Conservation (phyloP, 2,329 filamentous ascomycete species). For the Aspergillus fischeri region DNA sequence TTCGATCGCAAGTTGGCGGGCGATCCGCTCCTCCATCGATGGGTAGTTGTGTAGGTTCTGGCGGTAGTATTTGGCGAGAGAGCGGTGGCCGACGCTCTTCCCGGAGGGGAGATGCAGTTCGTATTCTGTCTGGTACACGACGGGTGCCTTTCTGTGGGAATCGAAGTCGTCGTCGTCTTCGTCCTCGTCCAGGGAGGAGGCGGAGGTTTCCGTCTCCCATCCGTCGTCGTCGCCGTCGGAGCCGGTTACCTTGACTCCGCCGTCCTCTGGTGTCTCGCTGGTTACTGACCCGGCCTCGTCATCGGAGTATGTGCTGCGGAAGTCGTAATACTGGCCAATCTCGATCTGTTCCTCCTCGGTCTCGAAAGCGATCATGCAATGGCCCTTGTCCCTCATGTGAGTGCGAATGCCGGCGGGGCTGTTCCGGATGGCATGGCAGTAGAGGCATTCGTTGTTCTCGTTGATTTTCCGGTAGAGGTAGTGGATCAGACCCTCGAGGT, state of each 20-base stretch:
- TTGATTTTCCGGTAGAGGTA: constrained; percentile 77
- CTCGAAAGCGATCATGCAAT: constrained; percentile 93
- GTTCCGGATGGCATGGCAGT: constrained; percentile 77
- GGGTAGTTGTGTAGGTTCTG: constrained; percentile 89
- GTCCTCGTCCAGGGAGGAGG: constrained; percentile 81
- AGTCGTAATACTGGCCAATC: constrained; percentile 96
- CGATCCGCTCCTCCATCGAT: constrained; percentile 68
- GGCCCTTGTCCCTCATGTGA: constrained; percentile 94
- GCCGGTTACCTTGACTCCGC: constrained; percentile 62
- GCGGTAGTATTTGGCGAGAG: constrained; percentile 79
- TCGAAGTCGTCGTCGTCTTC: constrained; percentile 71
- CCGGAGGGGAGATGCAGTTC: constrained; percentile 91
- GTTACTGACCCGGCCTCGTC: constrained; percentile 55
- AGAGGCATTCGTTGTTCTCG: constrained; percentile 77
- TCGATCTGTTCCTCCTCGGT: constrained; percentile 87
- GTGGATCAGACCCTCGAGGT: constrained; percentile 74
- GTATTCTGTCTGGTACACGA: constrained; percentile 85
- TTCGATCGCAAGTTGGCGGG: constrained; percentile 58
- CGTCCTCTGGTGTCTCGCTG: constrained; percentile 35
- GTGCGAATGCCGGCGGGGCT: constrained; percentile 80
- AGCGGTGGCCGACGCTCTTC: constrained; percentile 83
- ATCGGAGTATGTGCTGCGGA: constrained; percentile 91
- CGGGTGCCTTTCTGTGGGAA: constrained; percentile 67
- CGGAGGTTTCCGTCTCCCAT: constrained; percentile 93
- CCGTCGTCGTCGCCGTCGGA: constrained; percentile 64